Conservation (phyloP, 805 yeast genomes). For the Schwanniomyces sp. region DNA sequence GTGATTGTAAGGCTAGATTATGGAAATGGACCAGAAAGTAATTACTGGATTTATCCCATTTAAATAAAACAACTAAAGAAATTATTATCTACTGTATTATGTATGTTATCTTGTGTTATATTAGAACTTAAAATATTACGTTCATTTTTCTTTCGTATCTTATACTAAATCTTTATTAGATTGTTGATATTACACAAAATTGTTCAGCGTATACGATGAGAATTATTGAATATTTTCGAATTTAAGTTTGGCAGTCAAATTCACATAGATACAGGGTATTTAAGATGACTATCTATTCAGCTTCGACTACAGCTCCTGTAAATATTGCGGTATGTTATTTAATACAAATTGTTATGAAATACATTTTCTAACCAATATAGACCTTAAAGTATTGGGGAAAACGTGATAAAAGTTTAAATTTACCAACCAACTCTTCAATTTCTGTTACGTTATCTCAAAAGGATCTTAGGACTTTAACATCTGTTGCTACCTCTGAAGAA, state of each 20-base stretch:
- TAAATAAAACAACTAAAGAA: not conserved
- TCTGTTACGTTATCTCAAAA: slow-evolving; percentile 91
- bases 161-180: not conserved
- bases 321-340: slow-evolving; percentile 80
- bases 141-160: not conserved
- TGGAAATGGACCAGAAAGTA: slow-evolving; percentile 78
- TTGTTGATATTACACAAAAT: not conserved
- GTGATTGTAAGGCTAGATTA: slow-evolving; percentile 95
- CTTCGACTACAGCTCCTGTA: slow-evolving; percentile 94
- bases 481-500: slow-evolving; percentile 66
- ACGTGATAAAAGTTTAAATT: slow-evolving; percentile 80
- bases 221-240: slow-evolving; percentile 1
- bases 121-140: not conserved
- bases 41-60: not conserved
- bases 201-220: not conserved
- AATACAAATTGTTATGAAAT: not conserved
- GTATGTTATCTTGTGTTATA: not conserved
- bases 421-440: slow-evolving; percentile 95
- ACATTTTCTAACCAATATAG: slow-evolving; percentile 25
- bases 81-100: not conserved
- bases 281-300: slow-evolving; percentile 56
- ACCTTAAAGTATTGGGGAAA: slow-evolving; percentile 99
- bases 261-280: not conserved
- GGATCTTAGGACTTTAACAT: slow-evolving; percentile 88
- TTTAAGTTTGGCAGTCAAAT: slow-evolving; percentile 6